Base-by-base conservation (phyloP, 2,329 filamentous ascomycete genomes). In the Aspergillus fumigatiaffinis region DNA sequence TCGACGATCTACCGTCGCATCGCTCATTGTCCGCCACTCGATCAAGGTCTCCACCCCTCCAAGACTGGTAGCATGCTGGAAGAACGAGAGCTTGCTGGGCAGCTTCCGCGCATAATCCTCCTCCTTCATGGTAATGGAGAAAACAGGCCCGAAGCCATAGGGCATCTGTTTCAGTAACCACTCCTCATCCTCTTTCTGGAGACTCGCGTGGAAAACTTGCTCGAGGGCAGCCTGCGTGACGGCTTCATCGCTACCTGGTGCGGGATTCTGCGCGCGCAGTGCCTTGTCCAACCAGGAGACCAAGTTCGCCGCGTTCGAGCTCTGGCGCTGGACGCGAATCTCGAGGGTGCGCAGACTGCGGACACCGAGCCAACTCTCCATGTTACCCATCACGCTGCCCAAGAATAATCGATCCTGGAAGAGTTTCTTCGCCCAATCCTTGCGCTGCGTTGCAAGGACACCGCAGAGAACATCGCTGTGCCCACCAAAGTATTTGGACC, bases 1-100 rank as follows among this genome's bases (percentile, higher is more conserved):
- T 57, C 84, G 80, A 68, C 80, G 83, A 69, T 95, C 90, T 42
- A 95, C 87, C 1, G 73, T 80, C 3, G 75, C 67, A 79, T 99
- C 94, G 58, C 87, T 88, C 91, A 99, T 94, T 50, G 89, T 85
- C 58, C 94, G 82, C 94, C 94, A 99, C 82, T 99, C 94, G 66
- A 99, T 92, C 78, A 97, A 76, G 69, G 91, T 94, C 82, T 97
- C 94, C 9, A 97, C 91, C 4, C 94, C 93, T 2, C 94, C 94
- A 28, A 97, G 76, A 73, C 90, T 95, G 2, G 94, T 99, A 5
- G 94, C 94, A 75, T 99, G 94, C 66, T 96, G 91, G 79, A 97
- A 97, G 48, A 96, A 82, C 2, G 80, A 71, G 71, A 97, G 76
- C 73, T 90, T 89, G 68, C 87, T 89, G 3, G 94, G 94, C 61